Conservation (phyloP, 306 rosid species). For the Rosa chinensis region DNA sequence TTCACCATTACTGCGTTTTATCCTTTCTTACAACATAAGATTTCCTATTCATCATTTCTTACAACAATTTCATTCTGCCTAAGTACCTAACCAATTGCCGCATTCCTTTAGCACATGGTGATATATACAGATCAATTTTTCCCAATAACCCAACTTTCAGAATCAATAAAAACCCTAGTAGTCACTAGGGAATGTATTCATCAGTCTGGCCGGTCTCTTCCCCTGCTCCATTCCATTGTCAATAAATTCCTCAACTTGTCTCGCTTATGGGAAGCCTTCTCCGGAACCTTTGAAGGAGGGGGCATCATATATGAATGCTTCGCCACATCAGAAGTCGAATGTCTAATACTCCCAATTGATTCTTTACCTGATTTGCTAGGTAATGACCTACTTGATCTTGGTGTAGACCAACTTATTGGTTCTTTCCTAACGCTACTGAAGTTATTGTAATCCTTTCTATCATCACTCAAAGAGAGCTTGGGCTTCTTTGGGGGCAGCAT, state of each 20-base stretch:
- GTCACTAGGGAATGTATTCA: conserved; percentile 25
- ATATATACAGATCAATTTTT: conserved; percentile 52
- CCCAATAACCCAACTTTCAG: conserved; percentile 30
- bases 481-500: conserved; percentile 64
- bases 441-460: conserved; percentile 41
- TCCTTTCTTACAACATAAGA: conserved; percentile 63
- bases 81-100: conserved; percentile 35
- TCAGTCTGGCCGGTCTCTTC: conserved; percentile 61
- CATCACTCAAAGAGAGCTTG: conserved; percentile 52
- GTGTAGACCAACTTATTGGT: conserved; percentile 61
- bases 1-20: conserved; percentile 45
- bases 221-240: conserved; percentile 73
- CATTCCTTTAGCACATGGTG: conserved; percentile 32
- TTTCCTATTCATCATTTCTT: conserved; percentile 38
- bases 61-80: conserved; percentile 25
- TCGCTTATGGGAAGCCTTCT: conserved; percentile 50
- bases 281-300: conserved; percentile 58
- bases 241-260: conserved; percentile 61
- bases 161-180: conserved; percentile 35
- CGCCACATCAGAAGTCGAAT: conserved; percentile 36
- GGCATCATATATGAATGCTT: conserved; percentile 79
- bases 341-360: conserved; percentile 44
- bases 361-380: conserved; percentile 59
- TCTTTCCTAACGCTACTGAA: conserved; percentile 49
- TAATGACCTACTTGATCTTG: conserved; percentile 77